These are phyloP conservation scores for Zygoascus bituminiphila DNA, from an alignment of 805 yeast species.

Conservation along the genomic window DNA sequence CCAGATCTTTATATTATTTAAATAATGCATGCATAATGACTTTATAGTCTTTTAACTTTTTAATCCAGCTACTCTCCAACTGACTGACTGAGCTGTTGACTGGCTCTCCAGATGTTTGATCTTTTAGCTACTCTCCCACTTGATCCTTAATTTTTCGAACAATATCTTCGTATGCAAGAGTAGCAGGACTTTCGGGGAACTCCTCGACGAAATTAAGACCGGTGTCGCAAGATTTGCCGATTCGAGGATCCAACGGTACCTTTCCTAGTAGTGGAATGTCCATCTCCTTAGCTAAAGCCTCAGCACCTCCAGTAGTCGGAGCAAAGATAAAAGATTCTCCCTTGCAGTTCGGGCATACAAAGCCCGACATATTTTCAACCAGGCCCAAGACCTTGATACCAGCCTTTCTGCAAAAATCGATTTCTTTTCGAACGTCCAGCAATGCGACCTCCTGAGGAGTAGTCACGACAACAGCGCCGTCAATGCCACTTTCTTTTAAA, in stretches of 20 bases:
- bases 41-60: too few species aligned
- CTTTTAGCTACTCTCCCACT: background rate
- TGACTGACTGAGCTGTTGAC: too few species aligned
- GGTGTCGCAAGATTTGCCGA: constrained; percentile 78
- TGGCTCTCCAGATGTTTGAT: background rate
- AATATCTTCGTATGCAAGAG: constrained; percentile 75
- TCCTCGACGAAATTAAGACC: constrained; percentile 75
- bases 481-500: constrained; percentile 82
- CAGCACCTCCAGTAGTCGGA: constrained; percentile 97
- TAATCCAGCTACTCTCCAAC: too few species aligned
- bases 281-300: constrained; percentile 70
- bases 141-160: constrained; percentile 33
- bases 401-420: constrained; percentile 90
- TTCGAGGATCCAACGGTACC: constrained; percentile 93
- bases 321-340: constrained; percentile 85
- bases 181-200: constrained; percentile 89
- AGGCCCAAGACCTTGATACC: constrained; percentile 77
- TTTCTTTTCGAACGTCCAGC: constrained; percentile 90
- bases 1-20: background rate
- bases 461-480: constrained; percentile 91
- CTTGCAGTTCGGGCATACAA: constrained; percentile 91
- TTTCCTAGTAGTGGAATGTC: constrained; percentile 75
- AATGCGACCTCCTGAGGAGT: constrained; percentile 98
- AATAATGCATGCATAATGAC: background rate
- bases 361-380: constrained; percentile 97